Percentiles rank a stretch among this genome's conserved stretches.
Evolutionary conservation across 805 yeast genomes (phyloP).

Genomic region (Lipomyces oligophaga): DNA sequence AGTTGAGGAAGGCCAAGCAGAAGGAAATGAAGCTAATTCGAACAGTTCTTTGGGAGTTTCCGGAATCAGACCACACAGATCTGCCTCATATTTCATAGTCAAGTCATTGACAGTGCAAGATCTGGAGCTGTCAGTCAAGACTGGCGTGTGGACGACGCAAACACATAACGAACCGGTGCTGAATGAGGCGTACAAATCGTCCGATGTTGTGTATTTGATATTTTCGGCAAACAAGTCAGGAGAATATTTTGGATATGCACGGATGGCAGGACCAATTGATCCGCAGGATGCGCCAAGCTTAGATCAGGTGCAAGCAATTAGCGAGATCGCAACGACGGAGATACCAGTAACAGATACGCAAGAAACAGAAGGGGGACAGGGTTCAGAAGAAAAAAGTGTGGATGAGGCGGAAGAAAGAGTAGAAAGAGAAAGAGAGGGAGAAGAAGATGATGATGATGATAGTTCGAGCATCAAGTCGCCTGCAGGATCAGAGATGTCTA

Average conservation of each 20-base stretch:
- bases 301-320: background rate
- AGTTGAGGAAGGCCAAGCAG: background rate
- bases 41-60: too few species aligned
- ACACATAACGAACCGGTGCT: slow-evolving; percentile 40
- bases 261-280: slow-evolving; percentile 37
- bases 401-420: too few species aligned
- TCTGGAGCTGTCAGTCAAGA: slow-evolving; percentile 36
- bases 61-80: slow-evolving; percentile 4
- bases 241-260: slow-evolving; percentile 42
- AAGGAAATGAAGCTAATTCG: background rate
- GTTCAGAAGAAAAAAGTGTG: too few species aligned
- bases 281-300: background rate
- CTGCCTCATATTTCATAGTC: slow-evolving; percentile 40
- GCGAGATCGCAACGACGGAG: slow-evolving; percentile 2
- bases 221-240: slow-evolving; percentile 44
- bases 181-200: slow-evolving; percentile 38
- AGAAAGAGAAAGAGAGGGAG: too few species aligned
- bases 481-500: background rate
- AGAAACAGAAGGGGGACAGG: too few species aligned
- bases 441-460: background rate
- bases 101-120: slow-evolving; percentile 42
- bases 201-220: slow-evolving; percentile 39
- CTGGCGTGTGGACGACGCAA: slow-evolving; percentile 43
- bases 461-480: background rate
- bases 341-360: too few species aligned